Conservation (phyloP, 306 rosid genomes). For the Ziziphus jujuba region DNA sequence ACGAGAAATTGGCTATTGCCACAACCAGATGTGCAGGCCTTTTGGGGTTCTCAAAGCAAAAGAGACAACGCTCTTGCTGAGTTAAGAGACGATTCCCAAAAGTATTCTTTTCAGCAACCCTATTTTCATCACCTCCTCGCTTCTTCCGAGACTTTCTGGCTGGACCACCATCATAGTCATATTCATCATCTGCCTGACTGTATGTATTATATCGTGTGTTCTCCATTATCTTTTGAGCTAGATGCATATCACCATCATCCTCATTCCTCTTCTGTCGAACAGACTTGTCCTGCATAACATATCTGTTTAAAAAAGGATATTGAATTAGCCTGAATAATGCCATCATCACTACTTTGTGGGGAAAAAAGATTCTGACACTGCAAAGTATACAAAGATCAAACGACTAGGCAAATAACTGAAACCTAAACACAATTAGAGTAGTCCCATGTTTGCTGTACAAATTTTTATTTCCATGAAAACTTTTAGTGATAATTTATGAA, state of each 20-base stretch:
- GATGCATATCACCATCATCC: slow-evolving; percentile 82
- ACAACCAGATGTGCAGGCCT: slow-evolving; percentile 82
- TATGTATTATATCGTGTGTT: slow-evolving; percentile 65
- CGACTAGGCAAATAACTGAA: too few relatives aligned
- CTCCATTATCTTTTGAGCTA: slow-evolving; percentile 74
- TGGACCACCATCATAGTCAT: slow-evolving; percentile 73
- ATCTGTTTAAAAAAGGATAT: slow-evolving; percentile 36
- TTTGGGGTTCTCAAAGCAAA: slow-evolving; percentile 79
- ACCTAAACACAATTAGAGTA: neutral
- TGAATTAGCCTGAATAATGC: slow-evolving; percentile 14
- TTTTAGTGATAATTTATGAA: neutral
- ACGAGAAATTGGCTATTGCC: slow-evolving; percentile 73
- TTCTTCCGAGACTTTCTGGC: slow-evolving; percentile 63
- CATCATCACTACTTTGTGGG: neutral
- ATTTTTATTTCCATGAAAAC: neutral
- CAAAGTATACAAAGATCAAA: slow-evolving; percentile 11
- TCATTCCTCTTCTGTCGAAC: slow-evolving; percentile 56
- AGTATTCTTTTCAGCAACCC: slow-evolving; percentile 40
- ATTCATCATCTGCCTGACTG: slow-evolving; percentile 83
- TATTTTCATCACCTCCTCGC: slow-evolving; percentile 52
- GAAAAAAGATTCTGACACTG: slow-evolving; percentile 9
- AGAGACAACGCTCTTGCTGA: slow-evolving; percentile 78
- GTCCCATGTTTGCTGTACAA: neutral
- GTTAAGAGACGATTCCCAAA: slow-evolving; percentile 45
- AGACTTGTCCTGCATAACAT: slow-evolving; percentile 44